phyloP scores from a whole-genome alignment of 192 early-diverging fungal genomes.

The Backusella tuberculispora region DNA sequence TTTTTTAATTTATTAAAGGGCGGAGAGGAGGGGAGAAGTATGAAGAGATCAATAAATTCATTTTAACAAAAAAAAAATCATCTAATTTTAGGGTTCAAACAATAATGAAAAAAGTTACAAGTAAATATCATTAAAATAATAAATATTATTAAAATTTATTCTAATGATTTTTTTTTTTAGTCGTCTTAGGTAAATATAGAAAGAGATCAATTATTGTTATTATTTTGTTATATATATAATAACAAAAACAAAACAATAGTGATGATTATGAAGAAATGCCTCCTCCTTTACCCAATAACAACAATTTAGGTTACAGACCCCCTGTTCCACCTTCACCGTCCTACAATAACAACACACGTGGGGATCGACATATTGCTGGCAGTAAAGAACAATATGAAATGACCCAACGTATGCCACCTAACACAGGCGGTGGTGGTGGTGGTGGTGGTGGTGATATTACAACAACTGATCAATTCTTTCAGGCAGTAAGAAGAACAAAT shows the following conservation, averaged over 20 bases:
- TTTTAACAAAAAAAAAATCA: not conserved
- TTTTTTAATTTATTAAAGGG: too few species aligned
- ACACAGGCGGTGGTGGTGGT: not conserved
- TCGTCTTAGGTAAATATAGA: constrained; percentile 15
- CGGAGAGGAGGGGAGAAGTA: not conserved
- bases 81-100: constrained; percentile 29
- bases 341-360: constrained; percentile 29
- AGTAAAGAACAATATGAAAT: constrained; percentile 44
- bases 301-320: constrained; percentile 20
- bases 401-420: constrained; percentile 25
- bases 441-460: constrained; percentile 15
- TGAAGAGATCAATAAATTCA: not conserved
- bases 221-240: not conserved
- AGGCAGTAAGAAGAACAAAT: constrained; percentile 34
- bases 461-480: constrained; percentile 42
- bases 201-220: not conserved
- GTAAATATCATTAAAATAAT: constrained; percentile 29
- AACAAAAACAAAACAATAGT: not conserved
- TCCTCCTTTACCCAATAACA: constrained; percentile 28
- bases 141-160: not conserved
- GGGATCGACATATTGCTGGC: constrained; percentile 27
- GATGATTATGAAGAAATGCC: constrained; percentile 38
- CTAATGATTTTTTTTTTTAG: constrained; percentile 2
- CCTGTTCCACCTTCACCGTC: constrained; percentile 35
- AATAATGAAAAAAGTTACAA: constrained; percentile 38